Evolutionary conservation across 805 yeast species (phyloP), one percentile per base, ranked within the genome.

Genomic region (Candida oleophila): DNA sequence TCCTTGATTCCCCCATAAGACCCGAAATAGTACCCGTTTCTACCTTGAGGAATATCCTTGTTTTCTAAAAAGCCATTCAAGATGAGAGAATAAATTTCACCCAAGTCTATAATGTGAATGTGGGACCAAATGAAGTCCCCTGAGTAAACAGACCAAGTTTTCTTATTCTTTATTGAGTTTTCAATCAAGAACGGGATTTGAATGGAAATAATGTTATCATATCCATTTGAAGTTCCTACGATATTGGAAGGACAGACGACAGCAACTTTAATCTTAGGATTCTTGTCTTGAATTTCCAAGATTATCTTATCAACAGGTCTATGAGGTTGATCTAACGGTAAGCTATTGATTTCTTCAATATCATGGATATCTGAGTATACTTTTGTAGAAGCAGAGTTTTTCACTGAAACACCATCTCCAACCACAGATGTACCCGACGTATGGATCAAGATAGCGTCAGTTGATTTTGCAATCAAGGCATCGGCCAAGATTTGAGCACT

Each of bases 361-460:
- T 55, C 50, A 12, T 44, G 42, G 12, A 38, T 46, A 47, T 65
- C 69, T 21, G 55, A 50, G 44, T 59, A 64, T 12, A 58, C 55
- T 42, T 52, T 57, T 9, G 49, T 48, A 12, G 53, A 30, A 5
- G 57, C 51, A 7, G 49, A 46, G 50, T 57, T 56, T 11, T 43
- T 48, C 2, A 49, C 43, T 25, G 47, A 43, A 14, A 52, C 38
- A n/a, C 43, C 55, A 34, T 59, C 64, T n/a, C 61, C 58, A 28
- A 67, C 32, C 25, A 68, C 57, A 2, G 64, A 59, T 2, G 71
- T 61, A 12, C 74, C 74, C 2, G 73, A 64, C 22, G 70, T 68
- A 37, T 69, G 73, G 43, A 69, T 51, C 16, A 66, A 55, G 20
- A 62, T 51, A 3, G 65, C 60, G 4, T 36, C 37, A 21, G 53